phyloP scores from a whole-genome alignment of 805 yeast genomes.

The Candida qinlingensis region DNA sequence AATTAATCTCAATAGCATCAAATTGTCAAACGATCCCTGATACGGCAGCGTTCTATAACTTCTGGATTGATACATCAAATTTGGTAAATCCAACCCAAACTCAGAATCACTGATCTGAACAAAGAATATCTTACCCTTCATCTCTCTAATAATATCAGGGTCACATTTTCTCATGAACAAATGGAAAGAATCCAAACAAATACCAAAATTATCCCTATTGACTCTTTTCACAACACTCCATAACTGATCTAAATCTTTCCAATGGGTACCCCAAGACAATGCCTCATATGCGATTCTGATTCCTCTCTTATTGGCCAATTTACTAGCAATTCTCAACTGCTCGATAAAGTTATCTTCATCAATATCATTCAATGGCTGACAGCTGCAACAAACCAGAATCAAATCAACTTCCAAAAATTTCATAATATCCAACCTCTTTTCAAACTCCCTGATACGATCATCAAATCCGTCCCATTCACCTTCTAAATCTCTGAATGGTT shows the following conservation, averaged over 20 bases:
- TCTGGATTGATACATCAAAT: conserved; percentile 5
- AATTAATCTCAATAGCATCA: background rate
- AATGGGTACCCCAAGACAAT: conserved; percentile 25
- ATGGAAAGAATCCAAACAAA: conserved; percentile 28
- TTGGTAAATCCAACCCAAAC: background rate
- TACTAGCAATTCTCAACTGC: conserved; percentile 3
- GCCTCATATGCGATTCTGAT: conserved; percentile 27
- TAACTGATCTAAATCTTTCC: conserved; percentile 15
- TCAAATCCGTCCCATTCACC: conserved; percentile 1
- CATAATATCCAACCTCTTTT: conserved; percentile 3
- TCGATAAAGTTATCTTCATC: background rate
- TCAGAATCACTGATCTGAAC: conserved; percentile 25
- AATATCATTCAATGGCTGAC: too few species aligned
- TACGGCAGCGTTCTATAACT: conserved; percentile 6
- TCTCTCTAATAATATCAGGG: conserved; percentile 6
- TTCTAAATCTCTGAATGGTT: conserved; percentile 10
- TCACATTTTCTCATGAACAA: conserved; percentile 13
- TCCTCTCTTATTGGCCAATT: conserved; percentile 5
- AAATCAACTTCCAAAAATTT: background rate
- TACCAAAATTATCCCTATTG: conserved; percentile 24
- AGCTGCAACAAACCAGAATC: background rate
- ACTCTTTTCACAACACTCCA: conserved; percentile 20
- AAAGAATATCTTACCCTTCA: conserved; percentile 20
- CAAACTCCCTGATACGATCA: background rate
- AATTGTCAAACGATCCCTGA: conserved; percentile 5